Percentiles rank a stretch among this genome's conserved stretches.
phyloP scores from a whole-genome alignment of 2,329 filamentous ascomycete species.

The Amauroascus niger region DNA sequence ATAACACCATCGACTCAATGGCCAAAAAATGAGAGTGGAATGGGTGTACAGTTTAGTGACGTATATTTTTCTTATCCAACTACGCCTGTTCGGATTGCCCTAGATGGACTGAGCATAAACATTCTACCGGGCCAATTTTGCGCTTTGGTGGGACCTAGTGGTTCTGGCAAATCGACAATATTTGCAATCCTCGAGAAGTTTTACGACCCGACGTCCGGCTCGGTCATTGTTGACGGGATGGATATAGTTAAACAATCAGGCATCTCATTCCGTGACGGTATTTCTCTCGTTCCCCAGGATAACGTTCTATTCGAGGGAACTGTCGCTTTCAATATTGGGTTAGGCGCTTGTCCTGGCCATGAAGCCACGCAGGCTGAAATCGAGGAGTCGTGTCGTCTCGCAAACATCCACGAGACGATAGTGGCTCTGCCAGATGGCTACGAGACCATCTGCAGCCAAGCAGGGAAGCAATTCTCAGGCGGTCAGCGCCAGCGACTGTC shows the following conservation, averaged over 20 bases:
- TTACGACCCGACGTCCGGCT: slow-evolving; percentile 44
- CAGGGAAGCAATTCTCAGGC: slow-evolving; percentile 47
- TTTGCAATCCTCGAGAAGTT: slow-evolving; percentile 49
- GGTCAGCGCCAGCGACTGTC: slow-evolving; percentile 51
- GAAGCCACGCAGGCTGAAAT: slow-evolving; percentile 52
- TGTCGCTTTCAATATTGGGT: slow-evolving; percentile 40
- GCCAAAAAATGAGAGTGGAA: slow-evolving; percentile 26
- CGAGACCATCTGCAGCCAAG: slow-evolving; percentile 49
- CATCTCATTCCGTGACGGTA: slow-evolving; percentile 36
- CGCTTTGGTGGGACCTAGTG: slow-evolving; percentile 56
- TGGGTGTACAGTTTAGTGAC: slow-evolving; percentile 47
- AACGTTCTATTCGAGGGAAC: slow-evolving; percentile 41
- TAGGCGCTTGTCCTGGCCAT: slow-evolving; percentile 44
- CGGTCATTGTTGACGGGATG: slow-evolving; percentile 44
- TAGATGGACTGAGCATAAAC: slow-evolving; percentile 48
- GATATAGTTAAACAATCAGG: slow-evolving; percentile 37
- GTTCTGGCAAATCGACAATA: slow-evolving; percentile 58
- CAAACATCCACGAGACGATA: slow-evolving; percentile 63
- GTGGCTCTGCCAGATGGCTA: slow-evolving; percentile 54
- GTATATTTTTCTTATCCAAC: slow-evolving; percentile 59
- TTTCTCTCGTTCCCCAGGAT: slow-evolving; percentile 42
- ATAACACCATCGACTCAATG: neutral
- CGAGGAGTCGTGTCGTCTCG: slow-evolving; percentile 55
- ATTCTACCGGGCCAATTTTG: slow-evolving; percentile 52
- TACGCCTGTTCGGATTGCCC: slow-evolving; percentile 48